phyloP scores from a whole-genome alignment of 2,329 filamentous ascomycete species.

The Aspergillus uvarum region DNA sequence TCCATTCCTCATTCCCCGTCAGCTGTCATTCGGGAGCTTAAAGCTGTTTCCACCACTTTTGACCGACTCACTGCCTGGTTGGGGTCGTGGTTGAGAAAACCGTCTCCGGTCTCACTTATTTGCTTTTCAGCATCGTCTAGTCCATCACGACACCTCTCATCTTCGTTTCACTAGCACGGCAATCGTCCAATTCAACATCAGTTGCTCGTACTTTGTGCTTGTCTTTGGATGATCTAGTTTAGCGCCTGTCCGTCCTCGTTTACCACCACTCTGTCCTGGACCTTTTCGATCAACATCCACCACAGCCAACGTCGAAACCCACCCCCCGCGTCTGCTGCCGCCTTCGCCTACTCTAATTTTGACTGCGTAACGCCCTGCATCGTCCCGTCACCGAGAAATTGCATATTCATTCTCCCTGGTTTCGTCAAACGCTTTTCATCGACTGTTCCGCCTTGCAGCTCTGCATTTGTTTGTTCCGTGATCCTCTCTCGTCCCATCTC shows the following conservation, averaged over 20 bases:
- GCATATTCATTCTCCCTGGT: conserved; percentile 16
- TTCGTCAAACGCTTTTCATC: conserved; percentile 15
- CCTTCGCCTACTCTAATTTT: conserved; percentile 24
- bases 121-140: conserved; percentile 7
- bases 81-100: conserved; percentile 10
- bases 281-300: conserved; percentile 15
- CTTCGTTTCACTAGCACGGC: conserved; percentile 2
- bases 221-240: conserved; percentile 10
- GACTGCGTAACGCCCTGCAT: conserved; percentile 30
- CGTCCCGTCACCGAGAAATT: conserved; percentile 23
- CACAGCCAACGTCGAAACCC: neutral
- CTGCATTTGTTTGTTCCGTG: conserved; percentile 21
- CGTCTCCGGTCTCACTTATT: conserved; percentile 6
- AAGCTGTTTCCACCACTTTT: neutral
- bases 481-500: conserved; percentile 22
- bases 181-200: neutral
- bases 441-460: conserved; percentile 24
- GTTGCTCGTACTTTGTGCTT: conserved; percentile 1
- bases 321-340: conserved; percentile 26
- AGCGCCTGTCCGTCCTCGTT: conserved; percentile 21
- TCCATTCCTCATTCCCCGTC: neutral
- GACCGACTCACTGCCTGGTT: conserved; percentile 4
- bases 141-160: neutral
- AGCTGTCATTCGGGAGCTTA: conserved; percentile 3
- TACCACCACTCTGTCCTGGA: conserved; percentile 13